phyloP scores from a whole-genome alignment of 1,284 basidiomycete genomes.

The Erythrobasidium hasegawianum region DNA sequence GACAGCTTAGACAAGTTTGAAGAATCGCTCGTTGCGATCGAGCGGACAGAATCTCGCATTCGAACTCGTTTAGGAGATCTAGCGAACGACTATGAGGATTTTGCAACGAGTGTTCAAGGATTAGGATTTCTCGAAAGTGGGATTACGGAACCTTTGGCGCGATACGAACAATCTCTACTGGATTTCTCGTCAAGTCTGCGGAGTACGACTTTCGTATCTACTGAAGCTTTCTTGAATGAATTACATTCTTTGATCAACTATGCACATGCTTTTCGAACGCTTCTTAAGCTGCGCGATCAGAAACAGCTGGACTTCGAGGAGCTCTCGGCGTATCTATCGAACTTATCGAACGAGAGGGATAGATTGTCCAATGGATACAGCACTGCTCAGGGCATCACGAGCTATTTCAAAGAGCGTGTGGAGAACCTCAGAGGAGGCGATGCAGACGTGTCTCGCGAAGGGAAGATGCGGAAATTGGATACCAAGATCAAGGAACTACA shows the following conservation, averaged over 20 bases:
- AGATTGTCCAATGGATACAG: conserved; percentile 66
- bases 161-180: conserved; percentile 89
- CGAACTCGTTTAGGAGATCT: conserved; percentile 84
- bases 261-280: conserved; percentile 80
- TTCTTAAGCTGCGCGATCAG: conserved; percentile 91
- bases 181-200: conserved; percentile 84
- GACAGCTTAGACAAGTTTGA: conserved; percentile 92
- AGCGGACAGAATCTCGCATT: conserved; percentile 70
- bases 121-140: conserved; percentile 96
- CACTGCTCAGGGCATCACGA: conserved; percentile 62
- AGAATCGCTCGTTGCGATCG: conserved; percentile 75
- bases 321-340: conserved; percentile 87
- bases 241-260: conserved; percentile 85
- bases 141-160: conserved; percentile 92
- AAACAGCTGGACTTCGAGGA: conserved; percentile 99
- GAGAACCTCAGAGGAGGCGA: conserved; percentile 88
- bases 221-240: conserved; percentile 81
- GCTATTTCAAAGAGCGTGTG: conserved; percentile 89
- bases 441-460: conserved; percentile 85
- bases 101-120: conserved; percentile 91
- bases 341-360: conserved; percentile 85
- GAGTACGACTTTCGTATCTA: conserved; percentile 78
- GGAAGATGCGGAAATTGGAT: conserved; percentile 88
- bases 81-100: conserved; percentile 91
- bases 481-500: conserved; percentile 93